A percentile compares a stretch with the other conserved stretches of the same genome.
Conservation (phyloP, 2,329 filamentous ascomycete genomes). For the Diaporthe caulivora region DNA sequence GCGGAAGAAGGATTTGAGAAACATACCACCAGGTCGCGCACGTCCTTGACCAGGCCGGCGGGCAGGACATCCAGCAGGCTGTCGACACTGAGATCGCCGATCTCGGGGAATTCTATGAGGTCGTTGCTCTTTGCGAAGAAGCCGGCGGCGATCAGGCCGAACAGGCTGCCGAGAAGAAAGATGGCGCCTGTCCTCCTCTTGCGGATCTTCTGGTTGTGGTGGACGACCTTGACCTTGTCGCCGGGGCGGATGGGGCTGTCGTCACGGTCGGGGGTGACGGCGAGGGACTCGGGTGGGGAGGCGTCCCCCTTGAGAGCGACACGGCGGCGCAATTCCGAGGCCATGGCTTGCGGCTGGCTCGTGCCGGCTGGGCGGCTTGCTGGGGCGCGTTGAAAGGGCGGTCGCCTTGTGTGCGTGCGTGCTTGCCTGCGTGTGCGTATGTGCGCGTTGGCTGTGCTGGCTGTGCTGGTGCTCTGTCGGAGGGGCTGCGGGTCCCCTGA, state of each 20-base stretch:
- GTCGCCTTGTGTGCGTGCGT: background rate
- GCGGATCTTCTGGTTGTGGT: conserved; percentile 62
- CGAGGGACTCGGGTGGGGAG: conserved; percentile 45
- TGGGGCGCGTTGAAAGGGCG: conserved; percentile 13
- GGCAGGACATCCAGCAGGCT: conserved; percentile 89
- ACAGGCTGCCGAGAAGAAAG: conserved; percentile 89
- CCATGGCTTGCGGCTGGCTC: conserved; percentile 28
- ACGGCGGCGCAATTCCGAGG: conserved; percentile 39
- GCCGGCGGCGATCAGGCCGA: conserved; percentile 87
- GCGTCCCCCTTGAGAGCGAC: conserved; percentile 43
- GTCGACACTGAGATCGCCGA: conserved; percentile 84
- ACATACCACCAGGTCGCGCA: conserved; percentile 84
- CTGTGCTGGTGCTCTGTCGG: conserved; percentile 13
- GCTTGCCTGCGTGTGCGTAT: no score
- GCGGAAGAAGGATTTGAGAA: conserved; percentile 31
- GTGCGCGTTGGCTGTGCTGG: background rate
- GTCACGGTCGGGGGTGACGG: conserved; percentile 46
- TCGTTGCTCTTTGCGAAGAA: conserved; percentile 93
- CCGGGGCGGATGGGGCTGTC: conserved; percentile 50
- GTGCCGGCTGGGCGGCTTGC: conserved; percentile 2
- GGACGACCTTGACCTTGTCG: conserved; percentile 58
- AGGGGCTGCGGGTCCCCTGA: conserved; percentile 23
- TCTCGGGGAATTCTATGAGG: conserved; percentile 82
- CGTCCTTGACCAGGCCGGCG: conserved; percentile 86
- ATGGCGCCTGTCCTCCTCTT: conserved; percentile 86